Base-by-base conservation (phyloP, 345 rosid genomes). In the Moricandia arvensis region DNA sequence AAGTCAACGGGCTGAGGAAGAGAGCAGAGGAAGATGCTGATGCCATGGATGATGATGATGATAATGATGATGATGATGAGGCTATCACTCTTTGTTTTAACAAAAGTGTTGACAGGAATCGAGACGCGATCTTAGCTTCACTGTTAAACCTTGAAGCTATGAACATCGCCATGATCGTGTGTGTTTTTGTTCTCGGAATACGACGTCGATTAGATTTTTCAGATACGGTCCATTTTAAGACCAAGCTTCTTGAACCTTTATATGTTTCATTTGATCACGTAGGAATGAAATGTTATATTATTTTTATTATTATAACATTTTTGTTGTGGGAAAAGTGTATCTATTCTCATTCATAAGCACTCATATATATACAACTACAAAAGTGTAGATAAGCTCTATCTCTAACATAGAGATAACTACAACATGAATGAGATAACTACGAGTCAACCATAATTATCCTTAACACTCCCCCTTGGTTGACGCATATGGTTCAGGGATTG, bases 1-100 rank as follows among this genome's bases (percentile, higher is more conserved):
- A 73, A 80, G 82, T 81, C 89, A 82, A 69, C 38, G 85, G 79
- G 71, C 84, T 82, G 54, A 71, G 62, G 49, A 69, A 4, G 34
- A 77, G 63, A 72, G 88, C 70, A 8, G 86, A 80, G 54, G 89
- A 76, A 21, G 81, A 70, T 24, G 87, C 8, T 1, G 81, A 49
- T 47, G 81, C 59, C 75, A 63, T 70, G 43, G 69, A 69, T 59
- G 53, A 45, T n/a, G 53, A n/a, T 5, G 53, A 45, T n/a, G n/a
- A n/a, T n/a, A n/a, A 45, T 45, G 51, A 13, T 13, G 51, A 27
- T 27, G 29, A 45, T 45, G 51, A n/a, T 5, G 53, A 45, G 17
- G 53, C 17, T 13, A 6, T 45, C 17, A n/a, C 18, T 45, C 53
- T 45, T 45, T 45, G 53, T 17, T 45, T 65, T 72, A 43, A 13